Percentiles rank a stretch among this genome's conserved stretches.
Evolutionary conservation across 257 asterid species (phyloP).

Genomic region (Solanum rostratum): DNA sequence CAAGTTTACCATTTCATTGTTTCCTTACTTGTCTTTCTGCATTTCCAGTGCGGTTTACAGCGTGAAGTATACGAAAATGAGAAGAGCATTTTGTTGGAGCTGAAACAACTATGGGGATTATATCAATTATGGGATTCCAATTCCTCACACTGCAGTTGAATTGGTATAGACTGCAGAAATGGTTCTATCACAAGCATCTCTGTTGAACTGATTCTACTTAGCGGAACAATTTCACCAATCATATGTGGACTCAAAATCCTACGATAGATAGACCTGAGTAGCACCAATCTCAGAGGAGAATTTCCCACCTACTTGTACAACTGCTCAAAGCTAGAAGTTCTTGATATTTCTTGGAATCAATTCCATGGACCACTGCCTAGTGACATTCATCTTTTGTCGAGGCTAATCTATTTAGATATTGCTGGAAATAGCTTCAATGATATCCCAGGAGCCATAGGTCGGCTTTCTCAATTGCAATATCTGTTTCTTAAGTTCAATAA

Average conservation of each 20-base stretch:
- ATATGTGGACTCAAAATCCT: background rate
- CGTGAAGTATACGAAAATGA: background rate
- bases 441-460: background rate
- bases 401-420: background rate
- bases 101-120: background rate
- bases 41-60: background rate
- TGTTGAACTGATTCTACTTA: background rate
- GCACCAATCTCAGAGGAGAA: background rate
- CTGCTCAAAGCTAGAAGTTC: background rate
- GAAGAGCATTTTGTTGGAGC: background rate
- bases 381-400: background rate
- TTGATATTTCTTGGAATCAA: background rate
- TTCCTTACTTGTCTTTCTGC: background rate
- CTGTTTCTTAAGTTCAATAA: background rate
- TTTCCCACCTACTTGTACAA: background rate
- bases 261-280: background rate
- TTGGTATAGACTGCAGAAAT: background rate
- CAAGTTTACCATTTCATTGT: background rate
- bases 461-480: background rate
- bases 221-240: background rate
- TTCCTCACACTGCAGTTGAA: background rate
- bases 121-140: background rate
- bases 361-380: background rate
- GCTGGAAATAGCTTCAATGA: background rate
- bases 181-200: background rate